Percentiles rank a stretch among this genome's conserved stretches.
These are phyloP conservation scores for Fonsecaea nubica DNA, from an alignment of 2,329 filamentous ascomycete species.

Conservation along the genomic window DNA sequence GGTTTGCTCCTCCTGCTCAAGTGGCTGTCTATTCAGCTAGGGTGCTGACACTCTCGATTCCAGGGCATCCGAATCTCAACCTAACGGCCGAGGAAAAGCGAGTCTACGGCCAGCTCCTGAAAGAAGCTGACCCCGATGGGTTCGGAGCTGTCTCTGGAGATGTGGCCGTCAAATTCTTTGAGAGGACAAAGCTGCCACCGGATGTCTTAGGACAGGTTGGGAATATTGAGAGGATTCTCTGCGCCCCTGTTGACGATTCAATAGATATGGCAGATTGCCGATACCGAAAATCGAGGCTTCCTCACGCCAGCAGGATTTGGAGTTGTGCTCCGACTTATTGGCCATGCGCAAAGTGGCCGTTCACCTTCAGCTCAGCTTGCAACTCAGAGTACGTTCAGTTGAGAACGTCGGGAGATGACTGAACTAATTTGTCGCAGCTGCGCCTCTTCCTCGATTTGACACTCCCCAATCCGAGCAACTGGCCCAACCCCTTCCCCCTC, in stretches of 20 bases:
- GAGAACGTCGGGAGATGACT: neutral
- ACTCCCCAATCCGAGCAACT: conserved; percentile 45
- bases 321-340: conserved; percentile 89
- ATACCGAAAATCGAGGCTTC: conserved; percentile 93
- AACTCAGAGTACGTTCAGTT: conserved; percentile 65
- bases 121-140: conserved; percentile 87
- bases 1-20: conserved; percentile 27
- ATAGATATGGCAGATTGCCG: conserved; percentile 98
- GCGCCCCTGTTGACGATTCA: conserved; percentile 23
- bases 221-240: neutral
- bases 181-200: conserved; percentile 88
- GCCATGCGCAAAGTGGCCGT: conserved; percentile 88
- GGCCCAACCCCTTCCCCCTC: conserved; percentile 41
- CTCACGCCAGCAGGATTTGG: conserved; percentile 92
- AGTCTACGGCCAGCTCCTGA: conserved; percentile 90
- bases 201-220: conserved; percentile 84
- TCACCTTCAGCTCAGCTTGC: conserved; percentile 82
- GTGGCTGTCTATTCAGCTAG: neutral
- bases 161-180: conserved; percentile 95
- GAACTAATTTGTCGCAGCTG: conserved; percentile 55
- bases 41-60: conserved; percentile 21
- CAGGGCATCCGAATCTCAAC: conserved; percentile 72
- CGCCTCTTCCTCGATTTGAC: conserved; percentile 91
- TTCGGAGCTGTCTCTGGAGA: conserved; percentile 95
- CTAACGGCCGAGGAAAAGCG: conserved; percentile 91